phyloP scores from a whole-genome alignment of 2,329 filamentous ascomycete genomes.

The Ceratocystis cacaofunesta region DNA sequence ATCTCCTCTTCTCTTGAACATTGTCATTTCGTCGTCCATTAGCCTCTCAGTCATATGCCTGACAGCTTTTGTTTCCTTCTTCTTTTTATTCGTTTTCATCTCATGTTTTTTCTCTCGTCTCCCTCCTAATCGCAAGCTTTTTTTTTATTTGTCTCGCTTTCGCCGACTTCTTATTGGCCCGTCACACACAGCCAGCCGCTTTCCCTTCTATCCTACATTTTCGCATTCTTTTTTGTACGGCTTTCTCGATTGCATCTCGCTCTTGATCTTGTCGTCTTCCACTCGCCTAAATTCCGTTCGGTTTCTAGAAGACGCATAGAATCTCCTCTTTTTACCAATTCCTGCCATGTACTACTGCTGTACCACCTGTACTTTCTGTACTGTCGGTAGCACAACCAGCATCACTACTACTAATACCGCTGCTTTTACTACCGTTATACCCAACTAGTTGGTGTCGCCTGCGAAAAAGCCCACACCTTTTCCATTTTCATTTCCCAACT shows the following conservation, averaged over 20 bases:
- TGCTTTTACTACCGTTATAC: too few relatives aligned
- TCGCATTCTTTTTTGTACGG: too few relatives aligned
- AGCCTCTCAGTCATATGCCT: too few relatives aligned
- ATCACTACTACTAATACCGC: background rate
- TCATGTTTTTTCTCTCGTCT: background rate
- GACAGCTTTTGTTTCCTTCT: background rate
- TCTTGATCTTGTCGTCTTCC: background rate
- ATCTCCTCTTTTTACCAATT: slow-evolving; percentile 29
- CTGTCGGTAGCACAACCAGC: background rate
- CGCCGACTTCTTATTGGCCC: too few relatives aligned
- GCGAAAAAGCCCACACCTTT: too few relatives aligned
- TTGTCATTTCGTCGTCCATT: background rate
- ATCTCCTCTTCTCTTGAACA: background rate
- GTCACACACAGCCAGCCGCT: too few relatives aligned
- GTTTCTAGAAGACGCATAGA: background rate
- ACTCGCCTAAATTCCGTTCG: background rate
- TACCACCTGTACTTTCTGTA: background rate
- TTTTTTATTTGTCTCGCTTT: too few relatives aligned
- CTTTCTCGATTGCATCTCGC: too few relatives aligned
- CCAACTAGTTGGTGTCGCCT: too few relatives aligned
- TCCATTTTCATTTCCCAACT: too few relatives aligned
- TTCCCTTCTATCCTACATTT: too few relatives aligned
- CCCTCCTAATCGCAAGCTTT: too few relatives aligned
- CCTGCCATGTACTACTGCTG: slow-evolving; percentile 18
- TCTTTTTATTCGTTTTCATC: background rate